A percentile compares a stretch with the other conserved stretches of the same genome.
Evolutionary conservation across 2,329 filamentous ascomycete genomes (phyloP).

Genomic region (Diaporthe helianthi): DNA sequence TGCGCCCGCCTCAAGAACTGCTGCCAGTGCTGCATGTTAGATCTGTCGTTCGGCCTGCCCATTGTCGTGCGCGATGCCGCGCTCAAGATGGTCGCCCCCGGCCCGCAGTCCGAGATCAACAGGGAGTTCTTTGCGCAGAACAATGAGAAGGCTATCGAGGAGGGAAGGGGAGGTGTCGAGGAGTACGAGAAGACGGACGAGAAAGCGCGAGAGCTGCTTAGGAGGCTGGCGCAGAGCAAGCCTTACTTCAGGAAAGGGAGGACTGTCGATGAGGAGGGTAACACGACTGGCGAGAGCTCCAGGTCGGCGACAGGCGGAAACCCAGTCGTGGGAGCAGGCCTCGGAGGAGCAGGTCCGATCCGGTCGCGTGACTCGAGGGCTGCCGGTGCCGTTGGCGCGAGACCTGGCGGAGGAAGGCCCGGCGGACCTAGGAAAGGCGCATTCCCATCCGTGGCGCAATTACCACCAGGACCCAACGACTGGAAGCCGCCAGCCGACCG

Average conservation of each 20-base stretch:
- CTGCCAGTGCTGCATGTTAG: constrained; percentile 98
- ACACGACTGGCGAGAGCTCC: constrained; percentile 47
- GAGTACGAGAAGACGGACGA: constrained; percentile 97
- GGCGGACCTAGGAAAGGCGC: constrained; percentile 58
- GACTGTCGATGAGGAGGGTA: constrained; percentile 68
- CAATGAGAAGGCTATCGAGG: constrained; percentile 93
- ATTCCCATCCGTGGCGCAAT: constrained; percentile 74
- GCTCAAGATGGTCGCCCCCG: constrained; percentile 95
- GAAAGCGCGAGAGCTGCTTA: constrained; percentile 87
- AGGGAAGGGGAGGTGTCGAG: constrained; percentile 83
- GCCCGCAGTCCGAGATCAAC: constrained; percentile 91
- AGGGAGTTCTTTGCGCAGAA: constrained; percentile 98
- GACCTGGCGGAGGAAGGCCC: constrained; percentile 46
- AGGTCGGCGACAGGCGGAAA: constrained; percentile 53
- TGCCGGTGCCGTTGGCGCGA: constrained; percentile 56
- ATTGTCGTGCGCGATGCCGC: constrained; percentile 96
- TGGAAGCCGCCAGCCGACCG: constrained; percentile 83
- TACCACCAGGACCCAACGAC: constrained; percentile 84
- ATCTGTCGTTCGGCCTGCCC: constrained; percentile 92
- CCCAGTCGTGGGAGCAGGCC: constrained; percentile 60
- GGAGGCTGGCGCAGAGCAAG: constrained; percentile 86
- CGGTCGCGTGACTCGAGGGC: constrained; percentile 73
- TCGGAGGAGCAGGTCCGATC: constrained; percentile 76
- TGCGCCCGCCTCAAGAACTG: constrained; percentile 98
- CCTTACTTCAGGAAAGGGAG: constrained; percentile 93